These are phyloP conservation scores for Shiraia bambusicola DNA, from an alignment of 2,329 filamentous ascomycete species.

Conservation along the genomic window DNA sequence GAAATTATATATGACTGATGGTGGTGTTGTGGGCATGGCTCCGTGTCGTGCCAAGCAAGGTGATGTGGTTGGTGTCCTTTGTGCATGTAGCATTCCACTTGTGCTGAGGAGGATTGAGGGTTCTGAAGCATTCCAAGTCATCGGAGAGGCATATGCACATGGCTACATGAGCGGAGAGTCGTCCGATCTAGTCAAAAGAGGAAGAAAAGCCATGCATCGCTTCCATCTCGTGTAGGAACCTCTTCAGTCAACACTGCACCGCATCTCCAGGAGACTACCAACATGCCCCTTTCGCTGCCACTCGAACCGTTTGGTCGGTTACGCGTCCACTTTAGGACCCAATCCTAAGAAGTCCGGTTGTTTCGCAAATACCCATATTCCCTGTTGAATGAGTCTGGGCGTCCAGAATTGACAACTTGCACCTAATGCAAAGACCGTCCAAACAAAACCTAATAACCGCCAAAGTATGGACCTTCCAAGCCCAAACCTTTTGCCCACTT, in stretches of 20 bases:
- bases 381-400: conserved; percentile 7
- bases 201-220: conserved; percentile 8
- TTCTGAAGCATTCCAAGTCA: conserved; percentile 25
- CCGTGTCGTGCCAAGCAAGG: conserved; percentile 30
- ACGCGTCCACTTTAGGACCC: conserved; percentile 11
- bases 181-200: conserved; percentile 12
- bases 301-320: no score
- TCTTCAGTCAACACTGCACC: not conserved
- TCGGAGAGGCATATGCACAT: conserved; percentile 34
- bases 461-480: conserved; percentile 15
- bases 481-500: conserved; percentile 21
- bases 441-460: conserved; percentile 23
- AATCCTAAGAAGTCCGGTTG: conserved; percentile 23
- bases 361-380: conserved; percentile 25
- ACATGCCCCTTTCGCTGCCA: no score
- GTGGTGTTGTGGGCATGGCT: conserved; percentile 30
- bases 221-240: conserved; percentile 16
- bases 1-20: conserved; percentile 27
- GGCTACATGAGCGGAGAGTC: conserved; percentile 35
- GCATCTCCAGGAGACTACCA: not conserved
- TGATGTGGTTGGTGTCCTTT: conserved; percentile 36
- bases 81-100: conserved; percentile 42
- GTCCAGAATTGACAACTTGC: conserved; percentile 11
- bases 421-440: conserved; percentile 24
- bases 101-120: conserved; percentile 22